Percentiles rank a stretch among this genome's conserved stretches.
Evolutionary conservation across 1,284 basidiomycete genomes (phyloP).

Genomic region (Rhodotorula sp.): DNA sequence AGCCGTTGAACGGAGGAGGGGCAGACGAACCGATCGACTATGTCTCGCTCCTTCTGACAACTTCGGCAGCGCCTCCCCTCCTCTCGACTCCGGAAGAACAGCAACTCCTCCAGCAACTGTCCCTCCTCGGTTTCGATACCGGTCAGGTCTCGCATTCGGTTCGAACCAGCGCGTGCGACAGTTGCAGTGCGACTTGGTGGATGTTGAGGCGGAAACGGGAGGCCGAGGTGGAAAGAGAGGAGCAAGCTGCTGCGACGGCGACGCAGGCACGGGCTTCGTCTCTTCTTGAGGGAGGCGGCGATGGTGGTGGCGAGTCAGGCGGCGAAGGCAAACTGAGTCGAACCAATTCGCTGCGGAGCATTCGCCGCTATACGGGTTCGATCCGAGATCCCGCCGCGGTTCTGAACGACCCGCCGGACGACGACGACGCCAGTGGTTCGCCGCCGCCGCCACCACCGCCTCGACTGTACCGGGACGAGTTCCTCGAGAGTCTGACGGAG

Average conservation of each 20-base stretch:
- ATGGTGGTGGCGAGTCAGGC: not conserved
- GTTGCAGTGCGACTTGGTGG: conserved; percentile 93
- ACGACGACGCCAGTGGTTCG: not conserved
- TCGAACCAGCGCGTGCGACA: conserved; percentile 85
- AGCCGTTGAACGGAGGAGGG: not conserved
- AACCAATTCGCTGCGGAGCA: not conserved
- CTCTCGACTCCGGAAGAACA: conserved; percentile 82
- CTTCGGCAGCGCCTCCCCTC: conserved; percentile 67
- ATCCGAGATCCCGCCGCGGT: not conserved
- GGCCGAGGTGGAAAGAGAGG: conserved; percentile 31
- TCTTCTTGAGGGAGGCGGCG: not conserved
- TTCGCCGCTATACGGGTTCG: not conserved
- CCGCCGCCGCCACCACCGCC: not conserved
- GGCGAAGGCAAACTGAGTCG: conserved; percentile 7
- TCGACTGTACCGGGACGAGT: not conserved
- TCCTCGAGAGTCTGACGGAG: not conserved
- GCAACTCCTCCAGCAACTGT: conserved; percentile 71
- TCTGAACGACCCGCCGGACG: not conserved
- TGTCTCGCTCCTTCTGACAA: conserved; percentile 59
- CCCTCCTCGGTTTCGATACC: conserved; percentile 79
- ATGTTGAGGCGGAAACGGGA: conserved; percentile 66
- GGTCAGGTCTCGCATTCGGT: conserved; percentile 94
- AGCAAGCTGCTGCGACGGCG: not conserved
- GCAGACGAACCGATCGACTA: conserved; percentile 55
- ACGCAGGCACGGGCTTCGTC: too few species aligned